Evolutionary conservation across 768 basidiomycete species (phyloP).

Genomic region (Leucogyrophana mollusca): DNA sequence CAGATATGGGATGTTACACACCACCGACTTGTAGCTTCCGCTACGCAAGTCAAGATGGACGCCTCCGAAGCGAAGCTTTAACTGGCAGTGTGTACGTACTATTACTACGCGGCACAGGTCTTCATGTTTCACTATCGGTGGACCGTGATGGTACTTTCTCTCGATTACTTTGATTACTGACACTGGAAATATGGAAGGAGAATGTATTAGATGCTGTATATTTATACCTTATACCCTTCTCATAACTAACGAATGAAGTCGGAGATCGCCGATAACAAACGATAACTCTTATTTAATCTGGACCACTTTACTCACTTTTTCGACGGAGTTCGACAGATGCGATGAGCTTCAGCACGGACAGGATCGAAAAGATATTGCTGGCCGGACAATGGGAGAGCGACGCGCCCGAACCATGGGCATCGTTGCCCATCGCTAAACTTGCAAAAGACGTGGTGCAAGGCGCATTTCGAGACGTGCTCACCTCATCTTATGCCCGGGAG

Average conservation of each 20-base stretch:
- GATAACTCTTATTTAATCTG: too few relatives aligned
- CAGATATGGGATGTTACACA: constrained; percentile 43
- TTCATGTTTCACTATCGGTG: too few relatives aligned
- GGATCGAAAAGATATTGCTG: constrained; percentile 59
- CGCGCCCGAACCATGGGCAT: constrained; percentile 20
- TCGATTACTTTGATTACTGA: too few relatives aligned
- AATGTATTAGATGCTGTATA: too few relatives aligned
- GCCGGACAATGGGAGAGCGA: constrained; percentile 42
- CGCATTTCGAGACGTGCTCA: constrained; percentile 53
- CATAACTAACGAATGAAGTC: too few relatives aligned
- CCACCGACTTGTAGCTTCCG: constrained; percentile 40
- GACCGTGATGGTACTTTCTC: too few relatives aligned
- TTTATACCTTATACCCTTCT: too few relatives aligned
- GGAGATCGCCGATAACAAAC: too few relatives aligned
- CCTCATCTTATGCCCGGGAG: constrained; percentile 40
- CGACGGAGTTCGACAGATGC: background rate
- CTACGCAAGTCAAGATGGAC: constrained; percentile 40
- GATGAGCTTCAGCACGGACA: constrained; percentile 22
- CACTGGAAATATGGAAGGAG: too few relatives aligned
- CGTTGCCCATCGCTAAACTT: constrained; percentile 29
- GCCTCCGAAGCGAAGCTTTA: constrained; percentile 16
- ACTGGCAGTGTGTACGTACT: background rate
- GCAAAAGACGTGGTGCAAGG: constrained; percentile 60
- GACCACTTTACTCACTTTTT: too few relatives aligned
- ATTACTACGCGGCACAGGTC: background rate